Base-by-base conservation (phyloP, 345 rosid genomes). In the Aurinia saxatilis region DNA sequence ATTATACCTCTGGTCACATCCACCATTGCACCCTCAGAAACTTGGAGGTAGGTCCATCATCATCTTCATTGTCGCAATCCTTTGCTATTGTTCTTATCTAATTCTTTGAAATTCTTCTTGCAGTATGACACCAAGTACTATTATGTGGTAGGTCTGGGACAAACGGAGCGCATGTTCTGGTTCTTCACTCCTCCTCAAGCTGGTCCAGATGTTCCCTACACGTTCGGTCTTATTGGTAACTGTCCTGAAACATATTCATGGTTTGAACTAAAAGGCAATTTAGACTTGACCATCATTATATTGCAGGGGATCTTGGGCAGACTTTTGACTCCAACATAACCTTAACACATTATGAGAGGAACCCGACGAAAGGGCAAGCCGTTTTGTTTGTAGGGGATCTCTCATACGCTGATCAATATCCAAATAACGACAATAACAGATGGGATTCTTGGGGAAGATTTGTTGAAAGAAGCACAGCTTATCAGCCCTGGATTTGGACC, bases 401-500 rank as follows among this genome's bases (percentile, higher is more conserved):
- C 54, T 87, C 95, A 8, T 92, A 92, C 6, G 98, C 98, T 8
- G 98, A 92, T 73, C 55, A 27, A 59, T 84, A 92, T 63, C 80
- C 85, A 0, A 39, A 80, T 60, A 83, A 85, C 15, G 91, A 92
- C 65, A 89, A 87, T 57, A 75, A 30, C 6, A 79, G 97, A 60
- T 92, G 98, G 96, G 98, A 92, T 68, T 73, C 81, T 37, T 92
- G 96, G 96, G 98, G 81, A 63, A 82, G 96, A 75, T 92, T 92
- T 63, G 72, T 67, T 17, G 98, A 92, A 77, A 83, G 96, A 71
- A 87, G 80, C 38, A 80, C 57, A 56, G 97, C 98, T 58, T 89
- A 92, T 78, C 95, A 89, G 48, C 97, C 98, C 2, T 92, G 98
- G 96, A 89, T 92, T 73, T 92, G 98, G 98, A 82, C 90, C 0